Evolutionary conservation across 78 protist species (phyloP).

Genomic region (Dictyostelium capitatum): DNA sequence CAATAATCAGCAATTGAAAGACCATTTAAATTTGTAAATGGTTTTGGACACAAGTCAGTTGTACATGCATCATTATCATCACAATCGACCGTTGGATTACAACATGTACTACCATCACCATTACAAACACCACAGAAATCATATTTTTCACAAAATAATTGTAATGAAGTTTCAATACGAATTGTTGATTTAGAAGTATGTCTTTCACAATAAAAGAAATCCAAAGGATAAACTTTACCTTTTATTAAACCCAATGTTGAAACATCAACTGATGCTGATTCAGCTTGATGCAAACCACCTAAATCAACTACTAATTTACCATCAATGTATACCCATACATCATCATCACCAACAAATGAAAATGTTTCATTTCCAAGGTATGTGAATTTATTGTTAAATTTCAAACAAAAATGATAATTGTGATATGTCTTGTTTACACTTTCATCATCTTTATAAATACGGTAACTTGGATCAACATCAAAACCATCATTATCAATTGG

Average conservation of each 20-base stretch:
- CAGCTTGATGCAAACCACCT: constrained; percentile 67
- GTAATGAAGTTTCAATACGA: constrained; percentile 14
- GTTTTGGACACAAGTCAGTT: neutral
- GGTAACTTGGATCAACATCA: neutral
- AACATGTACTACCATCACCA: constrained; percentile 32
- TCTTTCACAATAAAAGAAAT: constrained; percentile 72
- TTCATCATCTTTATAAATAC: neutral
- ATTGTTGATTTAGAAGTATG: constrained; percentile 46
- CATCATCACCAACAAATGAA: constrained; percentile 76
- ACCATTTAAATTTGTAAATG: neutral
- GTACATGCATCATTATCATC: constrained; percentile 43
- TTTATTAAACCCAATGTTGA: neutral
- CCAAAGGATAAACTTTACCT: constrained; percentile 39
- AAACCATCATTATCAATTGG: constrained; percentile 31
- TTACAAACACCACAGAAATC: constrained; percentile 31
- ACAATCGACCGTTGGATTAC: neutral
- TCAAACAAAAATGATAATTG: constrained; percentile 74
- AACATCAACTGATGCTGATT: neutral
- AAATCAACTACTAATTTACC: constrained; percentile 43
- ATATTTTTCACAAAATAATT: neutral
- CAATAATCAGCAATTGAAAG: neutral
- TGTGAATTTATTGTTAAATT: constrained; percentile 17
- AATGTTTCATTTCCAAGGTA: constrained; percentile 42
- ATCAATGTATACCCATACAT: constrained; percentile 65
- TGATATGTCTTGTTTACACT: constrained; percentile 3